Base-by-base conservation (phyloP, 2,329 filamentous ascomycete genomes). In the Calonectria pseudoreteaudii region DNA sequence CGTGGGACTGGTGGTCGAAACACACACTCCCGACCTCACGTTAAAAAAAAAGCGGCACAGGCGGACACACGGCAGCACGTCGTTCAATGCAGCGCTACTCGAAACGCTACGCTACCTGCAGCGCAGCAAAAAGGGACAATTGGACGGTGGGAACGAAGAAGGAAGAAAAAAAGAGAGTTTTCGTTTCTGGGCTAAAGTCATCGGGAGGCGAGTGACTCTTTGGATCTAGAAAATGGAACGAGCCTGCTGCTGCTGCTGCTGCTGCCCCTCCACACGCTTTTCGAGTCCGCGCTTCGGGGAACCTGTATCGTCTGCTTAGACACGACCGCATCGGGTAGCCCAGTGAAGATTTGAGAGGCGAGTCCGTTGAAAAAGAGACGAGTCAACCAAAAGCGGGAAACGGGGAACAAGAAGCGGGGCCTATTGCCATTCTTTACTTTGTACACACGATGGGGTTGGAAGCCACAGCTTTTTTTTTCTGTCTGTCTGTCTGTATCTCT, bases 181-280 rank as follows among this genome's bases (percentile, higher is more conserved):
- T 68, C 34, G 60, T 44, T n/a, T 64, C 38, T 44, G 60, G 60
- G 36, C 60, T 47, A 47, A 47, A 64, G 60, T 64, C 36, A 64
- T 44, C 38, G 60, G 38, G 60, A 64, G 50, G 64, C 53, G 38
- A 62, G 64, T 64, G 70, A 67, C 56, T 50, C 44, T 68, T 71
- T 67, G 41, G 52, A 68, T 71, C 41, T 67, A 41, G 69, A 71
- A 60, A 71, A 67, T 71, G 64, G 69, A 71, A 71, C 69, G 28
- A 66, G 66, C 65, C 56, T 60, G 58, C 58, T 28, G n/a, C n/a
- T n/a, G n/a, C n/a, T n/a, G n/a, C n/a, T n/a, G n/a, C 56, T 60
- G 58, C 58, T 30, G 60, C 64, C 58, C 58, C 70, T 72, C 70
- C 50, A 62, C 70, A 70, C 56, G n/a, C 53, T n/a, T 52, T 18